Percentiles rank a stretch among this genome's conserved stretches.
Evolutionary conservation across 2,329 filamentous ascomycete genomes (phyloP).

Genomic region (Fusarium pseudonygamai): DNA sequence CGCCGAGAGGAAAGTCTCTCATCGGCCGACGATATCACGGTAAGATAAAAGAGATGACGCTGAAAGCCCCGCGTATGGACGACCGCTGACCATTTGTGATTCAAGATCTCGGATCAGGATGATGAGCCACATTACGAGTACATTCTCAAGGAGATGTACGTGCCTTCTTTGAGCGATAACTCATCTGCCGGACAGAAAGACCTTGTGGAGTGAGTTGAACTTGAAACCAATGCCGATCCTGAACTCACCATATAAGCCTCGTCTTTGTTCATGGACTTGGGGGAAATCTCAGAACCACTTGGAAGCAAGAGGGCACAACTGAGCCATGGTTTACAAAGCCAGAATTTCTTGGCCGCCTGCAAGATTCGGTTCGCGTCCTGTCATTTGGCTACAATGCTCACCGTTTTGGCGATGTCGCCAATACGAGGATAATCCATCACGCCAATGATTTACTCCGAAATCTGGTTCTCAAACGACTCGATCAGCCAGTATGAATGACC

Average conservation of each 20-base stretch:
- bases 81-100: not conserved
- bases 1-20: not conserved
- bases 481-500: conserved; percentile 15
- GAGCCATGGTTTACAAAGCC: conserved; percentile 31
- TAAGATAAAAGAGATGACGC: not conserved
- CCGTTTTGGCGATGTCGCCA: conserved; percentile 34
- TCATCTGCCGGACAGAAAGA: conserved; percentile 1
- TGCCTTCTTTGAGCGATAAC: not conserved
- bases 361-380: conserved; percentile 21
- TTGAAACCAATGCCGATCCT: not conserved
- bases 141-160: conserved; percentile 34
- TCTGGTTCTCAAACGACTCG: conserved; percentile 33
- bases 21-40: not conserved
- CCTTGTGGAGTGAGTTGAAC: conserved; percentile 27
- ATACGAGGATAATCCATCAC: conserved; percentile 37
- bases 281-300: conserved; percentile 28
- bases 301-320: conserved; percentile 24
- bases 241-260: conserved; percentile 7
- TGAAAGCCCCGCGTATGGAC: not conserved
- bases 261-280: conserved; percentile 30
- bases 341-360: conserved; percentile 21
- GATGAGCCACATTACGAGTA: conserved; percentile 24
- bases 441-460: conserved; percentile 33
- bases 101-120: conserved; percentile 6
- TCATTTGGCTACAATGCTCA: conserved; percentile 38